A percentile compares a stretch with the other conserved stretches of the same genome.
phyloP scores from a whole-genome alignment of 129 eudicot genomes.

The Helianthus annuus region HanXRQr2.0-SUNRISE NC_035439.2:3724697-3725196 shows the following conservation, averaged over 20 bases:
- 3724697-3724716: too few relatives aligned
- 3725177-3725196: constrained; percentile 7
- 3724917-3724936: constrained; percentile 23
- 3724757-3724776: too few relatives aligned
- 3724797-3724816: too few relatives aligned
- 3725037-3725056: constrained; percentile 17
- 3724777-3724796: too few relatives aligned
- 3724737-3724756: too few relatives aligned
- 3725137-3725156: constrained; percentile 11
- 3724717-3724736: too few relatives aligned
- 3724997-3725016: constrained; percentile 21
- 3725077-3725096: constrained; percentile 1
- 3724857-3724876: not conserved
- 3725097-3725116: constrained; percentile 18
- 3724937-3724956: constrained; percentile 31
- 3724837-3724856: too few relatives aligned
- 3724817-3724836: too few relatives aligned
- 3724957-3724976: not conserved
- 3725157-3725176: constrained; percentile 20
- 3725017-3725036: constrained; percentile 27
- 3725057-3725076: constrained; percentile 12
- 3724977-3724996: not conserved
- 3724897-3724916: not conserved
- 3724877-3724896: constrained; percentile 15
- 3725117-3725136: not conserved